Base-by-base conservation (phyloP, 2,329 filamentous ascomycete genomes). In the Magnaporthiopsis incrustans region DNA sequence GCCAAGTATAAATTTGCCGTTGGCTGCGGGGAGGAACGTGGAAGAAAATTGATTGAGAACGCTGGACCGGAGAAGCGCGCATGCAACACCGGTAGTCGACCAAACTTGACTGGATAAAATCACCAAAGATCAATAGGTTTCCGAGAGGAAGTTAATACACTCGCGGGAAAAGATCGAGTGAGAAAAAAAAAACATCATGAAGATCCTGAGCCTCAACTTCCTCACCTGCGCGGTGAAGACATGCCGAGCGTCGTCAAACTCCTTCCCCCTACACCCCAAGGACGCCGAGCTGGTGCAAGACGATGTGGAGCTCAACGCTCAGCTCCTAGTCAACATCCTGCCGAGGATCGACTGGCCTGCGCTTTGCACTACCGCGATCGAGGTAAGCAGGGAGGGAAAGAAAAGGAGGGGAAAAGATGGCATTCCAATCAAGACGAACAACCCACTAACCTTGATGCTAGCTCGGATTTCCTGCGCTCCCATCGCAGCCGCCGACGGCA, bases 201-300 rank as follows among this genome's bases (percentile, higher is more conserved):
- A 98, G 77, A 82, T 98, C 67, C 86, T 98, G 63, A 97, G 92
- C 66, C 88, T 96, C 72, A 98, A 98, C 79, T 99, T 99, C 78
- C 82, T 98, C 68, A 95, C 92, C 71, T 99, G 95, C 82, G 94
- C 95, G 67, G 90, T 96, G 74, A 98, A 97, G 82, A 83, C 90
- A 64, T 99, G 95, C 89, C 97, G 96, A 79, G 85, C 87, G 65
- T 88, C 89, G 38, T 81, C 89, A 7, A 79, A 84, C 63, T 91
- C 92, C 30, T 98, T 96, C 73, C 95, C 95, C 2, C 84, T 99
- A 22, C 95, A 98, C 76, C 94, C 95, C 64, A 89, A 89, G 71
- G 92, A 98, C 71, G 93, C 91, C 63, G 92, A 97, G 75, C 87
- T 99, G 30, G 92, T 93, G 69, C 87, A 92, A 71, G 84, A 91